phyloP scores from a whole-genome alignment of 345 rosid species.

The Populus pruinosa region DNA sequence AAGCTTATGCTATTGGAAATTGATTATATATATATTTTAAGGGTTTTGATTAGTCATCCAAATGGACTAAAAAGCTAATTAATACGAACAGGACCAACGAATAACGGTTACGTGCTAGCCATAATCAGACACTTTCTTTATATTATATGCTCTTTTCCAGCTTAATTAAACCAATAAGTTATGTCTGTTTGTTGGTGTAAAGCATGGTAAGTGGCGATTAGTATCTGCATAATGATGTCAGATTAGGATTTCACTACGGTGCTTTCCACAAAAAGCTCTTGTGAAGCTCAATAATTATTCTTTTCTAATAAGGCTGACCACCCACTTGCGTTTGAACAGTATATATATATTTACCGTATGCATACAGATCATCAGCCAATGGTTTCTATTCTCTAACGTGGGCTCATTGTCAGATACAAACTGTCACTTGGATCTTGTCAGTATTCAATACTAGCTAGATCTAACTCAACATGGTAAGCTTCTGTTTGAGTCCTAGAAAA shows the following conservation, averaged over 20 bases:
- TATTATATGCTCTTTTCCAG: not conserved
- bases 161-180: not conserved
- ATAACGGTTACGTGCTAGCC: not conserved
- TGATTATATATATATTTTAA: not conserved
- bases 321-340: not conserved
- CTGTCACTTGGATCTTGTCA: not conserved
- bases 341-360: not conserved
- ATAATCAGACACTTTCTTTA: not conserved
- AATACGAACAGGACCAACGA: not conserved
- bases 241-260: not conserved
- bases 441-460: not conserved
- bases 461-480: not conserved
- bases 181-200: not conserved
- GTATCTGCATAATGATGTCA: constrained; percentile 3
- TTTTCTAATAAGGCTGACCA: not conserved
- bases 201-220: constrained; percentile 19
- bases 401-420: not conserved
- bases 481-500: not conserved
- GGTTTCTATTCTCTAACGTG: not conserved
- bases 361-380: not conserved
- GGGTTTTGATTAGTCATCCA: not conserved
- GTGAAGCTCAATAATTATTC: not conserved
- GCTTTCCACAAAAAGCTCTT: not conserved
- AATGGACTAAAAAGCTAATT: not conserved
- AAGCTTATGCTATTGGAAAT: not conserved